Percentiles rank a stretch among this genome's conserved stretches.
phyloP scores from a whole-genome alignment of 2,329 filamentous ascomycete species.

The Neofusicoccum umdonicola region DNA sequence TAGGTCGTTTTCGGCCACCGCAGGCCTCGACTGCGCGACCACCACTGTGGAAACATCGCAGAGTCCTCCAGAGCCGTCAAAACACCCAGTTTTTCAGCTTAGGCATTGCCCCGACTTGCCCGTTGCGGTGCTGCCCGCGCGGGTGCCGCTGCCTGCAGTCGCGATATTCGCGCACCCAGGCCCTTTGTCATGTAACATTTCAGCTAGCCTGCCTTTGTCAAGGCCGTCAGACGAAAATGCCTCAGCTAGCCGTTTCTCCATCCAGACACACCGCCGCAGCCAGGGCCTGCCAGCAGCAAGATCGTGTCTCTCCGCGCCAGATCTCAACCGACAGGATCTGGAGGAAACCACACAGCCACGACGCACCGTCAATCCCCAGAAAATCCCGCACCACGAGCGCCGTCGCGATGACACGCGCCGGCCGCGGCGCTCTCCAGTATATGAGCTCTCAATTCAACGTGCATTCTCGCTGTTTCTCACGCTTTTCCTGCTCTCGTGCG shows the following conservation, averaged over 20 bases:
- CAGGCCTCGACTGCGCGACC: neutral
- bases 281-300: too few relatives aligned
- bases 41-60: neutral
- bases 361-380: neutral
- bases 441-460: neutral
- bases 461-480: neutral
- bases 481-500: neutral
- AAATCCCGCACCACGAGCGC: neutral
- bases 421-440: neutral
- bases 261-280: too few relatives aligned
- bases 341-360: neutral
- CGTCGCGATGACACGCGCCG: neutral
- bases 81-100: neutral
- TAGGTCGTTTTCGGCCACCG: neutral
- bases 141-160: neutral
- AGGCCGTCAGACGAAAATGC: slow-evolving; percentile 4
- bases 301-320: too few relatives aligned
- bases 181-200: slow-evolving; percentile 7
- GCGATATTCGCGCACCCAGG: neutral
- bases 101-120: neutral
- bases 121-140: neutral
- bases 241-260: neutral
- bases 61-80: neutral
- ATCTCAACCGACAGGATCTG: too few relatives aligned
- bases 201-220: slow-evolving; percentile 10